phyloP scores from a whole-genome alignment of 2,329 filamentous ascomycete species.

The Colletotrichum agaves region DNA sequence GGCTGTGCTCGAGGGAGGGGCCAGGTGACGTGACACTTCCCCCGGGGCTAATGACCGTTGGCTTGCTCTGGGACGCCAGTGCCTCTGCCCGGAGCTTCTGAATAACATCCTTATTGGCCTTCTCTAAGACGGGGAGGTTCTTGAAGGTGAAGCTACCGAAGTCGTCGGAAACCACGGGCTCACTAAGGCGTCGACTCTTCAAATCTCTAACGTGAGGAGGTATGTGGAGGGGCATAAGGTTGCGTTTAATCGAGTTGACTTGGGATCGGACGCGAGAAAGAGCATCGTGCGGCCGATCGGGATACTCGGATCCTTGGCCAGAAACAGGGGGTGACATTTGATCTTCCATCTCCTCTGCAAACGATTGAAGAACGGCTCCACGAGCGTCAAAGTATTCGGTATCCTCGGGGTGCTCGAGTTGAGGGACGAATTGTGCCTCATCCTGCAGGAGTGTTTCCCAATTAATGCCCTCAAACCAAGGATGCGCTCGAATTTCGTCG shows the following conservation, averaged over 20 bases:
- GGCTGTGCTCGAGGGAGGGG: conserved; percentile 84
- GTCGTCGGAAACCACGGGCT: conserved; percentile 88
- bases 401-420: conserved; percentile 92
- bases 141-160: conserved; percentile 98
- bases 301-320: conserved; percentile 78
- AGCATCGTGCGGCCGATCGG: conserved; percentile 93
- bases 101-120: conserved; percentile 98
- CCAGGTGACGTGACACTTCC: conserved; percentile 66
- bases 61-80: conserved; percentile 73
- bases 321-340: conserved; percentile 79
- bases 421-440: conserved; percentile 94
- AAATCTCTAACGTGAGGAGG: conserved; percentile 94
- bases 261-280: conserved; percentile 89
- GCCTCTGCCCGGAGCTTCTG: conserved; percentile 95
- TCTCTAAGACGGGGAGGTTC: conserved; percentile 94
- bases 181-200: conserved; percentile 87
- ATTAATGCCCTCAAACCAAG: conserved; percentile 88
- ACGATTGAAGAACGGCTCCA: conserved; percentile 90
- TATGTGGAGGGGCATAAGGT: conserved; percentile 94
- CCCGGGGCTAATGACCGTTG: conserved; percentile 56
- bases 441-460: conserved; percentile 95
- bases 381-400: conserved; percentile 97
- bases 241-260: conserved; percentile 87
- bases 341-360: conserved; percentile 94
- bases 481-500: conserved; percentile 88